These are phyloP conservation scores for sorghum (Sorghum bicolor) DNA, from an alignment of 176 grass and related monocot species.

Conservation along the genomic window DNA sequence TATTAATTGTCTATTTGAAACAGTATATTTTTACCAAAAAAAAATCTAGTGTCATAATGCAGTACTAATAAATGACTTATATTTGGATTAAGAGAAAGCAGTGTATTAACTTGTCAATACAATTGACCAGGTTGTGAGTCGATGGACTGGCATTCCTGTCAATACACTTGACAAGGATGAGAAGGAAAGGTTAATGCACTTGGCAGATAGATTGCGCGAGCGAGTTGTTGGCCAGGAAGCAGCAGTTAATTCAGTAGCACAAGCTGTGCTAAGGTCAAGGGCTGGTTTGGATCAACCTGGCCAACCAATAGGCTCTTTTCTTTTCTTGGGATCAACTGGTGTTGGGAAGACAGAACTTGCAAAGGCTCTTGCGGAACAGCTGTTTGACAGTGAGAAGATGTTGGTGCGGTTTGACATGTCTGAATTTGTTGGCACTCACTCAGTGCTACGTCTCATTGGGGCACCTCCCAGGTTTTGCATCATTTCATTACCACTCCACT, in stretches of 20 bases:
- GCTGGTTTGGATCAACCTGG: conserved; percentile 25
- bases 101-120: not conserved
- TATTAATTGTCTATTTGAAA: not conserved
- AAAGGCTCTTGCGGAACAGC: conserved; percentile 44
- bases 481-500: not conserved
- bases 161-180: conserved; percentile 32
- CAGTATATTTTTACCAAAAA: not conserved
- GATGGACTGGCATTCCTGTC: conserved; percentile 50
- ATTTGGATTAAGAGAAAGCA: not conserved
- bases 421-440: conserved; percentile 38
- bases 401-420: conserved; percentile 51
- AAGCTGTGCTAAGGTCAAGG: conserved; percentile 42
- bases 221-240: conserved; percentile 51
- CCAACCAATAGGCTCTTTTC: conserved; percentile 35
- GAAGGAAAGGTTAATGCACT: conserved; percentile 34
- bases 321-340: conserved; percentile 51
- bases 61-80: not conserved
- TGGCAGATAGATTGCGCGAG: conserved; percentile 33
- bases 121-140: conserved; percentile 12
- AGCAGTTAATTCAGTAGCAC: conserved; percentile 35
- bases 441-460: conserved; percentile 45
- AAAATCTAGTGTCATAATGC: not conserved
- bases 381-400: conserved; percentile 33
- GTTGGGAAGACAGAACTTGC: conserved; percentile 63
- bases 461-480: conserved; percentile 40